Conservation (phyloP, 495 filamentous ascomycete species). For the Cercophora sp. region DNA sequence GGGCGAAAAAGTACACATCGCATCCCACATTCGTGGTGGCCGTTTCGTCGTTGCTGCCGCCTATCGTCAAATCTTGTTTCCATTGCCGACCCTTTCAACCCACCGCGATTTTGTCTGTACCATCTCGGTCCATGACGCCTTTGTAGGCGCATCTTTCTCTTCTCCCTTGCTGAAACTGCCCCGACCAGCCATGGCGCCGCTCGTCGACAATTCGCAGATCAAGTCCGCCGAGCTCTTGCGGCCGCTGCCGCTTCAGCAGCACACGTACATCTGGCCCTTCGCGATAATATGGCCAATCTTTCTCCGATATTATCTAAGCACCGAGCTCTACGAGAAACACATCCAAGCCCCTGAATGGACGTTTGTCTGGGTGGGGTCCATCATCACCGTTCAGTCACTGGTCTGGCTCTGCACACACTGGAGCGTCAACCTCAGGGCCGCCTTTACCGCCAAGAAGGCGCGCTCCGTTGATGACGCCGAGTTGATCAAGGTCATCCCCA, state of each 20-base stretch:
- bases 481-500: slow-evolving; percentile 89
- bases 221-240: slow-evolving; percentile 80
- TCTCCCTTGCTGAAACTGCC: background rate
- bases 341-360: slow-evolving; percentile 93
- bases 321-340: slow-evolving; percentile 81
- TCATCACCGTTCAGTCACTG: slow-evolving; percentile 82
- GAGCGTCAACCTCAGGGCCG: slow-evolving; percentile 79
- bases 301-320: slow-evolving; percentile 76
- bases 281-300: slow-evolving; percentile 86
- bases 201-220: slow-evolving; percentile 90
- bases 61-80: background rate
- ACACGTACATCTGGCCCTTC: slow-evolving; percentile 92
- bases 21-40: slow-evolving; percentile 4
- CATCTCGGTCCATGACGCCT: slow-evolving; percentile 18
- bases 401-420: slow-evolving; percentile 96
- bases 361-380: slow-evolving; percentile 83
- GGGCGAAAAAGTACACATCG: slow-evolving; percentile 14
- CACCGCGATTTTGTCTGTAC: background rate
- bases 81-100: background rate
- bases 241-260: slow-evolving; percentile 74
- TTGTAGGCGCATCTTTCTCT: slow-evolving; percentile 5
- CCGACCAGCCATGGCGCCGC: slow-evolving; percentile 48
- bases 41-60: background rate
- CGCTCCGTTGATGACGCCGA: slow-evolving; percentile 71
- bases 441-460: slow-evolving; percentile 74